Evolutionary conservation across 2,329 filamentous ascomycete genomes (phyloP), one percentile per base, ranked within the genome.

Genomic region (Pseudopyricularia cyperi): DNA sequence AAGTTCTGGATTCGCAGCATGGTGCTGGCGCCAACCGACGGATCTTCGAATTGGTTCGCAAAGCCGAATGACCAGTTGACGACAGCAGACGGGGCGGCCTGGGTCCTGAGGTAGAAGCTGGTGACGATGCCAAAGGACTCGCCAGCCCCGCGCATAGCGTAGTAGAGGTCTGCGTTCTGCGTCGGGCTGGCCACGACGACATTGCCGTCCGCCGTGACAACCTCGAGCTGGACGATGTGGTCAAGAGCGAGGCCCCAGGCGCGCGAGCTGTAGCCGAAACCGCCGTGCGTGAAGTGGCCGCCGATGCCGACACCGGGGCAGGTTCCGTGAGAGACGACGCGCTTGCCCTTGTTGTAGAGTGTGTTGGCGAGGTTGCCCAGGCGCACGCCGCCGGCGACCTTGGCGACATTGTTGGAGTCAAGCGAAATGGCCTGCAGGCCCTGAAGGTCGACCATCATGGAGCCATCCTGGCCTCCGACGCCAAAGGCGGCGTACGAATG

Each of bases 401-500:
- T 67, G 0, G 68, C 73, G 44, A 72, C 63, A 2, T 65, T 62
- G 3, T 67, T 56, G 7, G 61, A 57, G 52, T 75, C 66, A 12
- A 75, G 55, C 0, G 62, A 60, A 7, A 76, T 66, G 24, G 65
- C 62, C 54, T 71, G 68, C 56, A 76, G 67, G 17, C 66, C 60
- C 55, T 71, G 63, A 50, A 77, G 63, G 57, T 73, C 69, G 30
- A 77, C 68, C 7, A 73, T 66, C 56, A 76, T 61, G 42, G 68
- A 66, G 3, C 72, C 73, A 53, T 76, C 65, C 57, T 73, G 67
- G 7, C 73, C 73, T 30, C 73, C 72, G 1, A 72, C 66, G 4
- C 71, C 71, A 54, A 69, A 71, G 0, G 70, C 72, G 1, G 69
- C 73, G 55, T 77, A 78, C 3, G 69, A 73, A 59, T 77, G 75